Percentiles rank a stretch among this genome's conserved stretches.
phyloP scores from a whole-genome alignment of 208 protist genomes.

The Trypanosoma melophagium region DNA sequence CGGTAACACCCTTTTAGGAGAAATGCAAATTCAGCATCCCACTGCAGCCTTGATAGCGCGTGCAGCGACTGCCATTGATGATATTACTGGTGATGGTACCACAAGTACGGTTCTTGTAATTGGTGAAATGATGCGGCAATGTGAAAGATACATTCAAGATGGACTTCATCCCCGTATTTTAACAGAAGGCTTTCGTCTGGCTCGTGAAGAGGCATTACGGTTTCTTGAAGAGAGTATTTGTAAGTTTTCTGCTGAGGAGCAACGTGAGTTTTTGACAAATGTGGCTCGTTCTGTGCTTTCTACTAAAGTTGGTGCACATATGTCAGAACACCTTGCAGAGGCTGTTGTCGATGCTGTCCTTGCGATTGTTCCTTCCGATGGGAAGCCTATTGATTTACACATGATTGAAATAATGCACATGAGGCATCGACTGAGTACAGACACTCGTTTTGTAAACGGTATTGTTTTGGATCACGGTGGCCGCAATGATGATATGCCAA shows the following conservation, averaged over 20 bases:
- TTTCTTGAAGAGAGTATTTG: slow-evolving; percentile 84
- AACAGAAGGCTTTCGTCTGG: slow-evolving; percentile 98
- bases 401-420: slow-evolving; percentile 99
- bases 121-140: slow-evolving; percentile 99
- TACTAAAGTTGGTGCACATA: slow-evolving; percentile 92
- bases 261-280: slow-evolving; percentile 93
- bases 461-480: slow-evolving; percentile 99
- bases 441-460: slow-evolving; percentile 97
- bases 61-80: slow-evolving; percentile 99
- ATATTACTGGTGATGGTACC: slow-evolving; percentile 99
- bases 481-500: slow-evolving; percentile 99
- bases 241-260: slow-evolving; percentile 60
- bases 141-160: slow-evolving; percentile 97
- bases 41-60: slow-evolving; percentile 99
- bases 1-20: slow-evolving; percentile 98
- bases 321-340: slow-evolving; percentile 88
- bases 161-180: slow-evolving; percentile 98
- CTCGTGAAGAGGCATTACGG: slow-evolving; percentile 90
- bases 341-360: slow-evolving; percentile 97
- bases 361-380: slow-evolving; percentile 64
- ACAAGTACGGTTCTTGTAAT: slow-evolving; percentile 99
- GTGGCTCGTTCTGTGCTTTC: slow-evolving; percentile 95
- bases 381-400: slow-evolving; percentile 95
- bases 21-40: slow-evolving; percentile 99
- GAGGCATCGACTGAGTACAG: slow-evolving; percentile 95